Base-by-base conservation (phyloP, 306 rosid genomes). In the Rosa persica region DNA sequence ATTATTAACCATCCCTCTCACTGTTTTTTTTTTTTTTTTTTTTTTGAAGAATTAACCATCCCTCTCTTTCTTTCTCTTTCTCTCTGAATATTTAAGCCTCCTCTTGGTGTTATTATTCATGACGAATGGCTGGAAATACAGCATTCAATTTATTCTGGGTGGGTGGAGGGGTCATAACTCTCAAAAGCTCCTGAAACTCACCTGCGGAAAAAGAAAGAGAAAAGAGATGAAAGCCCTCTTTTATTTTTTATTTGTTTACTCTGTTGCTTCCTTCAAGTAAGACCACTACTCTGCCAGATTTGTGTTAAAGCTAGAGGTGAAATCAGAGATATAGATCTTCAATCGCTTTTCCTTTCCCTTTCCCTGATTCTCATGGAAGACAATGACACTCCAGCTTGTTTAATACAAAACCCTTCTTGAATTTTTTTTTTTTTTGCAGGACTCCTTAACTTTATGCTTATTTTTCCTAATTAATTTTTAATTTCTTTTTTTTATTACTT, bases 301-400 rank as follows among this genome's bases (percentile, higher is more conserved):
- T 82, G 88, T 87, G 83, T 79, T 30, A 15, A 81, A 75, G 70
- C n/a, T 38, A 17, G 22, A 36, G 70, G 10, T 17, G 72, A 73
- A 72, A 78, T 58, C 69, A 58, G 87, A 77, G n/a, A 77, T 75
- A 77, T 83, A 89, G 87, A 87, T 86, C 85, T 81, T 80, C 86
- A 85, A 89, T 90, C 89, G 85, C 86, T 87, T 86, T 89, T 91
- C 69, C 79, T 79, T 87, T 84, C 93, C 73, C 75, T 77, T 76
- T 80, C 82, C 66, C 92, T 90, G 87, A 93, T 80, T 88, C 93
- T 71, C 87, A 89, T 39, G 89, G 87, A 80, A 81, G 96, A 93
- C 78, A 88, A 85, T 83, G 91, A 92, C 97, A 75, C 85, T 5
- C 13, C 23, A 30, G 68, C 68, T 27, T 30, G 10, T 30, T 34